Base-by-base conservation (phyloP, 2,329 filamentous ascomycete species). In the Zymoseptoria passerinii region DNA sequence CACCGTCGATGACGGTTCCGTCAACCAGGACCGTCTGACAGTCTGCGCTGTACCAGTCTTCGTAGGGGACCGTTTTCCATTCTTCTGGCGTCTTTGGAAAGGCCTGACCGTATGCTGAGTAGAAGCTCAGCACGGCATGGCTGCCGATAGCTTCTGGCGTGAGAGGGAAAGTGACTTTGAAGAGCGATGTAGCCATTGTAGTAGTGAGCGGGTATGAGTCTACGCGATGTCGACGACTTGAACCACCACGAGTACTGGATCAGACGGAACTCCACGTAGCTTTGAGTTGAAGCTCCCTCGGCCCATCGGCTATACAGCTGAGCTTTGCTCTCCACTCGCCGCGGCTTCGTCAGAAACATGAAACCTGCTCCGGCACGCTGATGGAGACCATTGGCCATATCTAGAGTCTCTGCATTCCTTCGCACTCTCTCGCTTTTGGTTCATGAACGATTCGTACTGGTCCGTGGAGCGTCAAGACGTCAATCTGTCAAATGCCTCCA, bases 401-500 rank as follows among this genome's bases (percentile, higher is more conserved):
- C 23, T 23, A 4, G 23, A 23, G 2, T 2, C 4, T 23, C 35
- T 44, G 35, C 35, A 44, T 16, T 44, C 35, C 13, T 13, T 44
- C 35, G 35, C 7, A 10, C 35, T 44, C 35, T 44, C 35, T 44
- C 23, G 4, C 23, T 23, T 23, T 23, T 23, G 23, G 23, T 23
- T 4, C 23, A 23, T 23, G 23, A 2, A 16, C 35, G 35, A 13
- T 16, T 44, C 16, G 35, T 44, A 44, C 13, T 44, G 16, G 35
- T 44, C 16, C 35, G 35, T n/a, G 35, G n/a, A 16, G 35, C 35
- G 13, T 44, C 35, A 44, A 50, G 19, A n/a, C 49, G 18, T 20
- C 49, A 50, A 18, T 50, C 50, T 52, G 59, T 74, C 71, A 63
- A 76, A 77, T 0, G 76, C 77, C 29, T 74, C 75, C 53, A 73